Percentiles rank a stretch among this genome's conserved stretches.
phyloP scores from a whole-genome alignment of 176 grass and related monocot species.

The Pontederia paniculata region DNA sequence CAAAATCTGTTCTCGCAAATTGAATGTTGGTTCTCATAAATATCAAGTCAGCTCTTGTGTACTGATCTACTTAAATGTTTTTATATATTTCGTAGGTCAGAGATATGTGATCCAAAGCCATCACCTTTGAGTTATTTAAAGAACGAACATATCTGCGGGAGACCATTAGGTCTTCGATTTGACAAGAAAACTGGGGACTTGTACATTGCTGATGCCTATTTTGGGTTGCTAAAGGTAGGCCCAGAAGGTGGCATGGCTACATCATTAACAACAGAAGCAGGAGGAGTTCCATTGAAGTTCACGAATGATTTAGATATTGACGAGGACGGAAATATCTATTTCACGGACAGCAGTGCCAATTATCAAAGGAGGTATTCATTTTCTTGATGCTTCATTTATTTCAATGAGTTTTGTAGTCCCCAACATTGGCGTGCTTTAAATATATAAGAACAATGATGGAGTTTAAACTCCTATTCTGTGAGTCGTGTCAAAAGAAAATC shows the following conservation, averaged over 20 bases:
- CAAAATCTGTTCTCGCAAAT: too few relatives aligned
- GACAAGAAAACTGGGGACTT: constrained; percentile 17
- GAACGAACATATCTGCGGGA: constrained; percentile 21
- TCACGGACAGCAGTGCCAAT: constrained; percentile 27
- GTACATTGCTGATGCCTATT: constrained; percentile 35
- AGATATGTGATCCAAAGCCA: constrained; percentile 4
- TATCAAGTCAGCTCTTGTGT: neutral
- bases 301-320: constrained; percentile 30
- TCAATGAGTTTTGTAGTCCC: too few relatives aligned
- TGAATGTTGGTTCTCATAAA: neutral
- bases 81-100: neutral
- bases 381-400: neutral
- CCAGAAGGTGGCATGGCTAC: constrained; percentile 18
- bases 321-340: constrained; percentile 22
- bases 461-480: too few relatives aligned
- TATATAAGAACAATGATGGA: too few relatives aligned
- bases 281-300: constrained; percentile 26
- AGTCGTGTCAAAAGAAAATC: too few relatives aligned
- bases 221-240: constrained; percentile 23
- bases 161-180: constrained; percentile 26
- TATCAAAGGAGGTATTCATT: constrained; percentile 14
- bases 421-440: too few relatives aligned
- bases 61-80: neutral
- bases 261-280: constrained; percentile 7
- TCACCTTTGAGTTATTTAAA: constrained; percentile 10